phyloP scores from a whole-genome alignment of 177 flowering plant genomes.

The Vitis hybrid region DNA sequence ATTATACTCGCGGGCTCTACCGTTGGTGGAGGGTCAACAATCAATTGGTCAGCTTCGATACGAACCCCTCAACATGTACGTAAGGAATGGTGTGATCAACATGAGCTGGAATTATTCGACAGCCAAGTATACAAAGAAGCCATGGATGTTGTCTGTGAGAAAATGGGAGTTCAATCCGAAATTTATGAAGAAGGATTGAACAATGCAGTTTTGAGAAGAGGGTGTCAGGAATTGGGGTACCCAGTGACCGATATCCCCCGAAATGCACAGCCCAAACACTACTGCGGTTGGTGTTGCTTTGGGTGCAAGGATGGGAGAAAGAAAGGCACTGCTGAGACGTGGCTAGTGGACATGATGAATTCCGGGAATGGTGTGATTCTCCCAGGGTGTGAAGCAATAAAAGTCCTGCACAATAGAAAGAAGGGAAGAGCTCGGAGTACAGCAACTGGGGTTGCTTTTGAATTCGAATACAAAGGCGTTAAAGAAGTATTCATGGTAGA shows the following conservation, averaged over 20 bases:
- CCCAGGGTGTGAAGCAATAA: slow-evolving; percentile 51
- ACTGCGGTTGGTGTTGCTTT: slow-evolving; percentile 84
- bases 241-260: slow-evolving; percentile 58
- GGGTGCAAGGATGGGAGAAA: slow-evolving; percentile 88
- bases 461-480: slow-evolving; percentile 20
- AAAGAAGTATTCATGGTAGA: slow-evolving; percentile 42
- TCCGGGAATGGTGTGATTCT: slow-evolving; percentile 70
- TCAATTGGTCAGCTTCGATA: slow-evolving; percentile 90
- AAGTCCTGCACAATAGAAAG: slow-evolving; percentile 35
- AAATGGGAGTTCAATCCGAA: slow-evolving; percentile 67
- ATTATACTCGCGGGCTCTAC: slow-evolving; percentile 76
- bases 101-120: slow-evolving; percentile 52
- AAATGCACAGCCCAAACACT: slow-evolving; percentile 66
- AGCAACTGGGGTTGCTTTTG: slow-evolving; percentile 64
- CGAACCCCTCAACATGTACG: slow-evolving; percentile 63
- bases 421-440: slow-evolving; percentile 19
- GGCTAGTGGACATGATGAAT: slow-evolving; percentile 73
- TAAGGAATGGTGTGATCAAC: slow-evolving; percentile 55
- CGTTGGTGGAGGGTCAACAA: slow-evolving; percentile 87
- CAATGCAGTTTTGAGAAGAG: slow-evolving; percentile 57
- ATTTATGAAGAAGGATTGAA: slow-evolving; percentile 58
- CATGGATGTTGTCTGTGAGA: slow-evolving; percentile 57
- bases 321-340: slow-evolving; percentile 70
- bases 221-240: slow-evolving; percentile 71
- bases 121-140: slow-evolving; percentile 61